phyloP scores from a whole-genome alignment of 139 green algal genomes.

The Micromonas pusilla region DNA sequence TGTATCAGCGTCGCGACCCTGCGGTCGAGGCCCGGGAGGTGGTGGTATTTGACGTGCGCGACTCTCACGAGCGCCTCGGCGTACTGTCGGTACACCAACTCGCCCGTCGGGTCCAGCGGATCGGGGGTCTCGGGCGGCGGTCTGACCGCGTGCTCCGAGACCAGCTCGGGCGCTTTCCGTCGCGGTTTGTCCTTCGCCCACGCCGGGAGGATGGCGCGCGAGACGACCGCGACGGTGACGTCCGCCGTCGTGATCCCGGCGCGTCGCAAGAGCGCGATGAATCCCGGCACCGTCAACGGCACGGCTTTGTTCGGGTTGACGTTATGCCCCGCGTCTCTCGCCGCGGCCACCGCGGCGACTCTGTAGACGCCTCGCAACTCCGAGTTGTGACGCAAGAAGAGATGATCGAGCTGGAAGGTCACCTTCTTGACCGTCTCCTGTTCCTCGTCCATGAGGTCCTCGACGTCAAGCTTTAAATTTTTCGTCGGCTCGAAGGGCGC shows the following conservation, averaged over 20 bases:
- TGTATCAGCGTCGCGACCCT: neutral
- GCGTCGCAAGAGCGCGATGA: neutral
- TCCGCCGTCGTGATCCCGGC: neutral
- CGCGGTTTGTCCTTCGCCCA: too few species aligned
- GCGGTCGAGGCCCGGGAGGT: neutral
- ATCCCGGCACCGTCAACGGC: neutral
- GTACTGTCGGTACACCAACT: conserved; percentile 15
- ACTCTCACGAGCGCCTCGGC: conserved; percentile 20
- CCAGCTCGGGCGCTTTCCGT: too few species aligned
- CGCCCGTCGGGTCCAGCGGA: neutral
- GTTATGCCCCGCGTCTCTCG: neutral
- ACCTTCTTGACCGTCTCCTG: neutral
- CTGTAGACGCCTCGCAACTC: conserved; percentile 26
- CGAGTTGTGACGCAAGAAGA: conserved; percentile 11
- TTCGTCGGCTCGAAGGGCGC: neutral
- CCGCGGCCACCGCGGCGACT: neutral
- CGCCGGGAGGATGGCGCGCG: neutral
- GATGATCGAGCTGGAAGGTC: neutral
- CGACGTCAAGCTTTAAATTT: conserved; percentile 7
- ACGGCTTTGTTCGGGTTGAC: neutral
- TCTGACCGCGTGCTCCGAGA: too few species aligned
- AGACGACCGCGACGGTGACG: neutral
- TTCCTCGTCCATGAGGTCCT: conserved; percentile 15
- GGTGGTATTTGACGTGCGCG: conserved; percentile 19
- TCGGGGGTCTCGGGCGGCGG: neutral